Evolutionary conservation across 805 yeast species (phyloP).

Genomic region (Starmerella apis): DNA sequence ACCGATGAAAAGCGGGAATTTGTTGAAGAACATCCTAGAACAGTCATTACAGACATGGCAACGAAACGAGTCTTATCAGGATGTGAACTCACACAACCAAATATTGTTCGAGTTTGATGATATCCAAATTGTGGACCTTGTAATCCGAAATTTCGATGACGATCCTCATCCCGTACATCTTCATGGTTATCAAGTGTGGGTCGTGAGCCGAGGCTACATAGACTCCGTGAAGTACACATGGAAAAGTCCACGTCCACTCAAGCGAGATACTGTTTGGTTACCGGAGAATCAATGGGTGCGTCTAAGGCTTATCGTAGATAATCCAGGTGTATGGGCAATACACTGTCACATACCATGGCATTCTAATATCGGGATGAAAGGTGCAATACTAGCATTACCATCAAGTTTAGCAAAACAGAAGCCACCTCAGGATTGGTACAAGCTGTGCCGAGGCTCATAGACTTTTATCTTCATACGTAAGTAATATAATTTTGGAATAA

Average conservation of each 20-base stretch:
- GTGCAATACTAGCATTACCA: constrained; percentile 28
- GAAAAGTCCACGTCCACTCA: constrained; percentile 42
- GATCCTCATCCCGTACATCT: constrained; percentile 92
- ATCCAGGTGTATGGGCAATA: constrained; percentile 92
- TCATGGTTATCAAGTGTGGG: constrained; percentile 82
- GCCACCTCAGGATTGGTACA: constrained; percentile 27
- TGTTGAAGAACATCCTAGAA: neutral
- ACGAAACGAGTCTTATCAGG: no score
- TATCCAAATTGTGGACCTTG: constrained; percentile 49
- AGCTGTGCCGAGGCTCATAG: constrained; percentile 19
- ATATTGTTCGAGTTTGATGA: neutral
- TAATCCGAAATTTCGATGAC: constrained; percentile 67
- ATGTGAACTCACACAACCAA: no score
- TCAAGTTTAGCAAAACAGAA: constrained; percentile 16
- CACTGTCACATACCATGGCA: constrained; percentile 89
- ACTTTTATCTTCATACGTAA: no score
- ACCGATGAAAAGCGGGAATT: neutral
- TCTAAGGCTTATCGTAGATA: constrained; percentile 64
- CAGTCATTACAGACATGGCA: neutral
- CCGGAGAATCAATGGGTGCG: constrained; percentile 57
- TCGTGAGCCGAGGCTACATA: constrained; percentile 50
- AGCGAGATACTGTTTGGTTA: constrained; percentile 63
- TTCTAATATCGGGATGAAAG: constrained; percentile 65
- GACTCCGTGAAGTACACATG: constrained; percentile 3
- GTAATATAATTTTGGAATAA: no score